Base-by-base conservation (phyloP, 1,139 yeast species). In the Yamadazyma triangularis region DNA sequence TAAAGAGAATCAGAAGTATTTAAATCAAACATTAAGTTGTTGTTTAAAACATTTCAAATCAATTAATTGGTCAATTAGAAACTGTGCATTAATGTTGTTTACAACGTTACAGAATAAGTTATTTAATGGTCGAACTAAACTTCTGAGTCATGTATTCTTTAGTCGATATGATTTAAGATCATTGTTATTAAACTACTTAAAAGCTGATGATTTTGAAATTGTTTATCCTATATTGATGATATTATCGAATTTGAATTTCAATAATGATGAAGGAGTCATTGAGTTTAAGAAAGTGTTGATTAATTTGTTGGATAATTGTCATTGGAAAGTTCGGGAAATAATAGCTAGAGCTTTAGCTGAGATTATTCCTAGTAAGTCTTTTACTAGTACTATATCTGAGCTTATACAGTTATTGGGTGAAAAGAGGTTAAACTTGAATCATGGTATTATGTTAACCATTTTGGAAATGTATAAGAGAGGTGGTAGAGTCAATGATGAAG, bases 71-170 rank as follows among this genome's bases (percentile, higher is more conserved):
- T 79, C 95, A 0, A 71, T 91, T 20, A 68, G 96, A 46, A 91
- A 91, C 53, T 86, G 96, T 54, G 87, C 95, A 0, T 83, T 89
- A 18, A 91, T 91, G 97, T 65, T 91, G 25, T 91, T 88, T 51
- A 81, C 94, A 1, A 78, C 95, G 0, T 55, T 89, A 26, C 91
- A 85, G 48, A 79, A 79, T 38, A 70, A 93, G 39, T 50, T 91
- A 4, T 88, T 89, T 56, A 94, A 94, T 3, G 73, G 77, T 10
- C 67, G 68, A 23, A 61, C 60, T 12, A 38, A 34, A 22, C 21
- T 25, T 3, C 55, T 75, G 32, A 70, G 84, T 22, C 83, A 87
- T 0, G 61, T 78, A 29, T 57, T 81, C 12, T 89, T 89, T 50
- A 62, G 77, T 4, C 71, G 75, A 37, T 84, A 71, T 51, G 70